Evolutionary conservation across 2,329 filamentous ascomycete genomes (phyloP), one percentile per base, ranked within the genome.

Genomic region (Seiridium unicorne): DNA sequence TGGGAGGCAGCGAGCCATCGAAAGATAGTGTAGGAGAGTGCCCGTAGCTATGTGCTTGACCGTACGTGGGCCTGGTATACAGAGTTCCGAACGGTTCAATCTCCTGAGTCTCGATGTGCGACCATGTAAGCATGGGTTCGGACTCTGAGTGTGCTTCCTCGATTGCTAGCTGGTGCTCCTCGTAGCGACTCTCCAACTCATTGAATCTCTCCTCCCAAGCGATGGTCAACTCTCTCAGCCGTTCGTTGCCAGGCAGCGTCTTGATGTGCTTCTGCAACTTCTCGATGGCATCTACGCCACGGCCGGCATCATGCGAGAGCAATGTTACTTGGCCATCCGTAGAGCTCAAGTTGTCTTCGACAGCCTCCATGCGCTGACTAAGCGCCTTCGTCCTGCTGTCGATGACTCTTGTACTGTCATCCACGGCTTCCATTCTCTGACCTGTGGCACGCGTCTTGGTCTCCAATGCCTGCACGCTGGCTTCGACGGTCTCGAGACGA

Each of bases 341-440:
- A 32, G 60, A 57, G 49, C 63, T 64, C 9, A 66, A 58, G 26
- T 66, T 67, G 42, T 68, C 67, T 55, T 69, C 67, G n/a, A 65
- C 63, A 38, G 65, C 66, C 46, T 69, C 67, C 9, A 69, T 44
- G 11, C 67, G 63, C 60, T 69, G 67, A 47, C 67, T 68, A 11
- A 68, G 58, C 38, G 66, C 61, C 56, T 69, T 69, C 34, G 64
- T 63, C 34, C 67, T 57, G 57, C 62, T 67, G 51, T 69, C 67
- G 53, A 69, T 65, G 46, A 67, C 63, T 60, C 68, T 65, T 18
- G 65, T 60, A 59, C 65, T 67, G 58, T 70, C 68, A 51, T 70
- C 68, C 46, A 69, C 58, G 13, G 67, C 66, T 56, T 69, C 68
- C 26, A 68, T 61, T 44, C 68, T 60, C 61, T 70, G 68, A 31